A percentile compares a stretch with the other conserved stretches of the same genome.
Conservation (phyloP, 495 filamentous ascomycete species). For the Hyaloscypha bicolor region DNA sequence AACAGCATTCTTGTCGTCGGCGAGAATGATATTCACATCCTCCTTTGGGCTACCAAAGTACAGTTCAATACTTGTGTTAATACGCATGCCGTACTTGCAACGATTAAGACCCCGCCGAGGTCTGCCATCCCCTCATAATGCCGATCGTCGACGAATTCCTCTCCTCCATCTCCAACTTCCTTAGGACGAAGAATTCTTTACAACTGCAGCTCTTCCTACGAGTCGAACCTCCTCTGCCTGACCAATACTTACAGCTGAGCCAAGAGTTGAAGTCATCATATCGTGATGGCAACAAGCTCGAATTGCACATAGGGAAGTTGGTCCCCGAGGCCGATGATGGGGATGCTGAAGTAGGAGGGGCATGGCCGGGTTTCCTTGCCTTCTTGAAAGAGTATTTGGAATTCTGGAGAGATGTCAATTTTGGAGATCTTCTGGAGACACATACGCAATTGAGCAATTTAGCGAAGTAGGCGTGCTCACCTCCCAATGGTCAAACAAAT, state of each 20-base stretch:
- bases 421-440: conserved; percentile 71
- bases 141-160: conserved; percentile 57
- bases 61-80: background rate
- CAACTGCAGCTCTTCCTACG: conserved; percentile 60
- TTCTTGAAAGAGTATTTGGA: conserved; percentile 79
- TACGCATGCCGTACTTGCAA: background rate
- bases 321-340: conserved; percentile 58
- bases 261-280: conserved; percentile 62
- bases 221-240: conserved; percentile 65
- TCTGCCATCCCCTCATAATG: conserved; percentile 14
- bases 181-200: conserved; percentile 55
- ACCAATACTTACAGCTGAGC: conserved; percentile 68
- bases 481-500: too few species aligned
- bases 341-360: conserved; percentile 54
- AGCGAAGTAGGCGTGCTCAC: conserved; percentile 58
- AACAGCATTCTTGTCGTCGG: background rate
- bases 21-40: background rate
- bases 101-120: background rate
- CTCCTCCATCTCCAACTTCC: conserved; percentile 50
- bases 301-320: conserved; percentile 58
- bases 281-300: conserved; percentile 46
- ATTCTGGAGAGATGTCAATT: conserved; percentile 78
- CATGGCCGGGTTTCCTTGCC: conserved; percentile 73
- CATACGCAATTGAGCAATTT: conserved; percentile 73
- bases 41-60: background rate